These are phyloP conservation scores for Trichosporon sp. DNA, from an alignment of 1,284 basidiomycete species.

Conservation along the genomic window DNA sequence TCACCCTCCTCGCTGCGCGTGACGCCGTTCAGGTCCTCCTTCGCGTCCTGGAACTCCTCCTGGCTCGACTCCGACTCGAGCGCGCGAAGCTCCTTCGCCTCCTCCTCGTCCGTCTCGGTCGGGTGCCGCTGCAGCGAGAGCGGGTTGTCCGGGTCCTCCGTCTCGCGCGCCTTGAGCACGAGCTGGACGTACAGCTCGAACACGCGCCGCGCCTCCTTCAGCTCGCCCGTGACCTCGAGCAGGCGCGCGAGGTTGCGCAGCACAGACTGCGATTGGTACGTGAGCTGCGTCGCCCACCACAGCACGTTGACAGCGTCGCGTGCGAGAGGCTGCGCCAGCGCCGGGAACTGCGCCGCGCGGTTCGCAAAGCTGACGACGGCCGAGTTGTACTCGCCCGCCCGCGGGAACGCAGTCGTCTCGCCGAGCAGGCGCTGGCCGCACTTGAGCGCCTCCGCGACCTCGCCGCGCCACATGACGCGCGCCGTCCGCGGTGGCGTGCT, in stretches of 20 bases:
- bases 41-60: conserved; percentile 20
- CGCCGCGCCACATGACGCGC: conserved; percentile 60
- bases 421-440: conserved; percentile 65
- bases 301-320: conserved; percentile 57
- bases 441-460: conserved; percentile 61
- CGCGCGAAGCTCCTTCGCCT: conserved; percentile 17
- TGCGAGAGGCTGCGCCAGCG: conserved; percentile 54
- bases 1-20: not conserved
- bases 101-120: conserved; percentile 24
- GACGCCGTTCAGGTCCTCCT: conserved; percentile 32
- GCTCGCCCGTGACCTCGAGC: conserved; percentile 62
- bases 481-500: conserved; percentile 35
- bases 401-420: conserved; percentile 70
- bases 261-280: conserved; percentile 81
- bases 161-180: conserved; percentile 70
- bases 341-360: conserved; percentile 69
- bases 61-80: conserved; percentile 16
- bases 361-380: conserved; percentile 81
- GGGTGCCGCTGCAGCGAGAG: conserved; percentile 43
- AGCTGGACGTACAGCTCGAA: conserved; percentile 78
- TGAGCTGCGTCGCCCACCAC: conserved; percentile 86
- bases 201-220: conserved; percentile 65
- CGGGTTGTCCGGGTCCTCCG: conserved; percentile 51
- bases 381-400: conserved; percentile 72
- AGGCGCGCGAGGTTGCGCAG: conserved; percentile 76